Evolutionary conservation across 768 basidiomycete species (phyloP).

Genomic region (Cubamyces lactineus): DNA sequence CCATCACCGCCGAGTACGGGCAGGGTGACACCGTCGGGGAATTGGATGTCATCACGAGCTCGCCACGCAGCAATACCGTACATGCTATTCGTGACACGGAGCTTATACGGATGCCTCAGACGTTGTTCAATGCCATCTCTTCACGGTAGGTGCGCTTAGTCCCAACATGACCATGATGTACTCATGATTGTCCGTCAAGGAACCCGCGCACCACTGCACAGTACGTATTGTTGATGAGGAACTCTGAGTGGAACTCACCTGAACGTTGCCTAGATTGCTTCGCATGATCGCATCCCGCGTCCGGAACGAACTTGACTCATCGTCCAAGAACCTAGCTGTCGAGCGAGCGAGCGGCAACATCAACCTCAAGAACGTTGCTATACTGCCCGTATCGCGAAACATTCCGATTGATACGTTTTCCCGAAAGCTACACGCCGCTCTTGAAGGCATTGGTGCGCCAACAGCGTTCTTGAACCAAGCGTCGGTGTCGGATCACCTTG

Average conservation of each 20-base stretch:
- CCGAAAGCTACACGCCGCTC: slow-evolving; percentile 80
- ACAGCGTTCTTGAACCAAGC: slow-evolving; percentile 94
- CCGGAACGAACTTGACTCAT: slow-evolving; percentile 75
- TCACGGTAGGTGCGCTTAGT: slow-evolving; percentile 55
- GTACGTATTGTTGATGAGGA: slow-evolving; percentile 44
- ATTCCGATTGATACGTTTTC: slow-evolving; percentile 92
- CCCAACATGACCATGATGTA: background rate
- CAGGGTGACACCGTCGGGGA: slow-evolving; percentile 98
- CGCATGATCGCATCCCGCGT: slow-evolving; percentile 94
- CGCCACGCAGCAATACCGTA: slow-evolving; percentile 82
- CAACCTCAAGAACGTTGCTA: slow-evolving; percentile 93
- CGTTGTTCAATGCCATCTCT: slow-evolving; percentile 96
- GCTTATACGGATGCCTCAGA: slow-evolving; percentile 94
- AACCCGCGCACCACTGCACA: slow-evolving; percentile 87
- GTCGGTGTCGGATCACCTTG: slow-evolving; percentile 88
- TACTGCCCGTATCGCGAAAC: slow-evolving; percentile 84
- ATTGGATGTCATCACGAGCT: slow-evolving; percentile 94
- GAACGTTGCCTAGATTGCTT: slow-evolving; percentile 53
- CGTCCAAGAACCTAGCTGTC: slow-evolving; percentile 51
- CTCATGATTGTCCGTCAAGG: slow-evolving; percentile 46
- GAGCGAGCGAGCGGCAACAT: slow-evolving; percentile 78
- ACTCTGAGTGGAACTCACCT: background rate
- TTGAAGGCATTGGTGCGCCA: slow-evolving; percentile 92
- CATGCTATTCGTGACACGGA: slow-evolving; percentile 99
- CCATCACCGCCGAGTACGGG: slow-evolving; percentile 91